Conservation (phyloP, 2,329 filamentous ascomycete species). For the Didymella glomerata region DNA sequence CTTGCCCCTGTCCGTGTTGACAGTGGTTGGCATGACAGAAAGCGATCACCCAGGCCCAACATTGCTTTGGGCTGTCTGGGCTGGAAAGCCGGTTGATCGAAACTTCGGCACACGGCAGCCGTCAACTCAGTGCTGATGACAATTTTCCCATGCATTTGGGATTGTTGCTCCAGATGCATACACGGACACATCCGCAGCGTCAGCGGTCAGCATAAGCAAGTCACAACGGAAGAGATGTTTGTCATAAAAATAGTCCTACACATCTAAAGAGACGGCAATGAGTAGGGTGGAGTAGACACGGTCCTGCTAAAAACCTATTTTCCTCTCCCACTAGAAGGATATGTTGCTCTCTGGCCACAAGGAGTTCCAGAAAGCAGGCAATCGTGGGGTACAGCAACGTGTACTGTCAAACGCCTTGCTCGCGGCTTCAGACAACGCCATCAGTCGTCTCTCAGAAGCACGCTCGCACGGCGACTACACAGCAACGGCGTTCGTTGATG, state of each 20-base stretch:
- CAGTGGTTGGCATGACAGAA: not conserved
- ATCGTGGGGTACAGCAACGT: constrained; percentile 52
- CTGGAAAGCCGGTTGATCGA: not conserved
- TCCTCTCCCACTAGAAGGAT: constrained; percentile 60
- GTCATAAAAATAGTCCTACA: constrained; percentile 59
- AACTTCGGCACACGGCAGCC: not conserved
- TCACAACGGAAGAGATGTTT: constrained; percentile 49
- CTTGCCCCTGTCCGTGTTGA: not conserved
- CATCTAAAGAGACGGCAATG: constrained; percentile 50
- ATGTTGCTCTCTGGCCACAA: constrained; percentile 60
- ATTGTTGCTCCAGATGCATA: not conserved
- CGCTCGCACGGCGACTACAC: not conserved
- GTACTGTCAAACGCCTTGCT: constrained; percentile 15
- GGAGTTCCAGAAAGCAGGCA: constrained; percentile 60
- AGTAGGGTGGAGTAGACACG: constrained; percentile 63
- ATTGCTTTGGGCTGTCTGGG: not conserved
- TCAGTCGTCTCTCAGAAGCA: not conserved
- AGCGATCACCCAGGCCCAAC: not conserved
- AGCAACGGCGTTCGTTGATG: constrained; percentile 2
- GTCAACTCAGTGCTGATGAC: not conserved
- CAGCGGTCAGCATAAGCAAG: not conserved
- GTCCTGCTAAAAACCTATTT: constrained; percentile 62
- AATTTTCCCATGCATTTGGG: not conserved
- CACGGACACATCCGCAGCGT: not conserved
- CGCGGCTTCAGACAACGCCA: constrained; percentile 5